Conservation (phyloP, 169 alveolate species). For the Cardiosporidium cionae region DNA sequence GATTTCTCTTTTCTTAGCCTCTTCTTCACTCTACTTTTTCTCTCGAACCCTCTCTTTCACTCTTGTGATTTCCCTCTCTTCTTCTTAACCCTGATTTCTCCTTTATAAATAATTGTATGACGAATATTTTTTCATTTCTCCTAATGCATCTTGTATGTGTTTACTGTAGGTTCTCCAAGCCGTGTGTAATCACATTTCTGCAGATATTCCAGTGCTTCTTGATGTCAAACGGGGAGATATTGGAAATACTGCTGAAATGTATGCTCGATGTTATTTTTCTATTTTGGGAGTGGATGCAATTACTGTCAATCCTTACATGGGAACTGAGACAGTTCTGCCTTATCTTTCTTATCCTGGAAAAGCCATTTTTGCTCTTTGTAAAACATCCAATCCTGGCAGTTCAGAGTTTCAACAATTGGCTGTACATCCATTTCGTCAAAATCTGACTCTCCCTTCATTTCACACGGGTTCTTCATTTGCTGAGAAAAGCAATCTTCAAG, state of each 20-base stretch:
- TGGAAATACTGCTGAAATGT: constrained; percentile 46
- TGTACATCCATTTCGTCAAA: too few species aligned
- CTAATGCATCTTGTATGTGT: too few species aligned
- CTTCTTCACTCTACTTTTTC: not conserved
- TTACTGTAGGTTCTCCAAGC: constrained; percentile 28
- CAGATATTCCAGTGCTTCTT: constrained; percentile 39
- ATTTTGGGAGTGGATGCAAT: constrained; percentile 31
- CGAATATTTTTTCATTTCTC: too few species aligned
- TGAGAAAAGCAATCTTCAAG: too few species aligned
- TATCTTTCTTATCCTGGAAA: constrained; percentile 25
- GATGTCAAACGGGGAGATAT: constrained; percentile 52
- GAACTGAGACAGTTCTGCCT: constrained; percentile 41
- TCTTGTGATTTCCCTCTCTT: not conserved
- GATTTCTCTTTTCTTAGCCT: not conserved
- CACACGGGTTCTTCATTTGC: too few species aligned
- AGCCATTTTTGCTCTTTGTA: constrained; percentile 45
- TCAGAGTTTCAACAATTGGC: not conserved
- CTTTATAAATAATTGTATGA: too few species aligned
- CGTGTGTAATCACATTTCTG: constrained; percentile 21
- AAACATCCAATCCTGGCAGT: constrained; percentile 35
- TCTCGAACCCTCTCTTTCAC: not conserved
- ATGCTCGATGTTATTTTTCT: constrained; percentile 22
- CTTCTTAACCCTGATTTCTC: not conserved
- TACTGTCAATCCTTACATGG: constrained; percentile 47
- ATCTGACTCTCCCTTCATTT: too few species aligned